Evolutionary conservation across 176 grass and related monocot genomes (phyloP).

Genomic region (Coix lacrymajobi): DNA sequence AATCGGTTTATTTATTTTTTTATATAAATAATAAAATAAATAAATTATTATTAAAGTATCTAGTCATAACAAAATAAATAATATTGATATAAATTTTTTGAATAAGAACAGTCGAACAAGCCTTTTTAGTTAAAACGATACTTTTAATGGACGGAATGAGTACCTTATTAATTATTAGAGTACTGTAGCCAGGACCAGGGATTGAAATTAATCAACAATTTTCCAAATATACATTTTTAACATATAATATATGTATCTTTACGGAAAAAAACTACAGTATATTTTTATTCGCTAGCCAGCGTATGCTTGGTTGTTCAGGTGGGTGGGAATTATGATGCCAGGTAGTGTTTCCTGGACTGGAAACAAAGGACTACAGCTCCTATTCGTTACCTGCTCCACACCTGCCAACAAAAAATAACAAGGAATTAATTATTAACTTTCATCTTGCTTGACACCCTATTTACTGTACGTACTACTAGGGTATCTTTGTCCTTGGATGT

Average conservation of each 20-base stretch:
- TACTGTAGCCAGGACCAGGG: neutral
- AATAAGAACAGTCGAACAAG: too few species aligned
- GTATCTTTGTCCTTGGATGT: conserved; percentile 25
- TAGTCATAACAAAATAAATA: too few species aligned
- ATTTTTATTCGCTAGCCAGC: neutral
- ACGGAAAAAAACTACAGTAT: neutral
- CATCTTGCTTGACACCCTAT: neutral
- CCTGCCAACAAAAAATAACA: neutral
- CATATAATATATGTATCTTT: neutral
- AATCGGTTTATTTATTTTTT: too few species aligned
- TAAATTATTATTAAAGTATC: too few species aligned
- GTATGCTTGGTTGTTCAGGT: neutral
- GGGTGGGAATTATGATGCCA: conserved; percentile 25
- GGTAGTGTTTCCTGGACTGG: conserved; percentile 27
- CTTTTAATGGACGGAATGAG: too few species aligned
- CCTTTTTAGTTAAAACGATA: too few species aligned
- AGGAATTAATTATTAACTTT: neutral
- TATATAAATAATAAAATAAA: too few species aligned
- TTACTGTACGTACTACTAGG: conserved; percentile 13
- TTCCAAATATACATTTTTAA: neutral
- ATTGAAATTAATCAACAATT: neutral
- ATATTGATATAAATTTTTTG: too few species aligned
- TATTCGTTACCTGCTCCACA: conserved; percentile 23
- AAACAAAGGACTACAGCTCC: conserved; percentile 18
- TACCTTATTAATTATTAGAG: neutral